Evolutionary conservation across 2,329 filamentous ascomycete species (phyloP), one percentile per base, ranked within the genome.

Genomic region (Paracorniculantispora psalliotae): DNA sequence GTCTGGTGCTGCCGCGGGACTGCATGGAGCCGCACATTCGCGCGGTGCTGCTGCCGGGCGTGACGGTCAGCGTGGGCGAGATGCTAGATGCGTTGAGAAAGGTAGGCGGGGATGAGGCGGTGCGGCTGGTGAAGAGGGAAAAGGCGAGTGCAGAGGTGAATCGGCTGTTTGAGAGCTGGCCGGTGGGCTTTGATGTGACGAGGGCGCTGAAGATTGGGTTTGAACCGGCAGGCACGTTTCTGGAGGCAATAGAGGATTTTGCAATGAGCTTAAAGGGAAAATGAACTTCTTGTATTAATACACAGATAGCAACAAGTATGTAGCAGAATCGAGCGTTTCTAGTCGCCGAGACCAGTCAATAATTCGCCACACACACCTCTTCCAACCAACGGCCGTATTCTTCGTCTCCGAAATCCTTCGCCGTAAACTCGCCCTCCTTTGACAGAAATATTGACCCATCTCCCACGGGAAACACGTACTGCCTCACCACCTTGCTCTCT

Each of bases 191-290:
- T 61, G 76, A 82, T 61, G 77, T 73, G 8, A 68, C 72, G 1
- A 78, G 80, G 61, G 86, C 85, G 4, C 73, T 77, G 60, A 69
- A 72, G 9, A 67, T 89, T 56, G 83, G 82, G 0, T 76, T 84
- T 61, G 67, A 71, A 52, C 71, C 72, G 1, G 82, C 85, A 68
- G 73, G 75, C 5, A 53, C 64, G 7, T 60, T 75, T 30, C 61
- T 66, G n/a, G 69, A 73, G 55, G 71, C 71, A 3, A 67, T 73
- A 3, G 64, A 62, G 44, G 69, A 67, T 2, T 70, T 70, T 44
- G 61, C 65, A n/a, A 41, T 28, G 1, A 28, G 41, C 2, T 9
- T 56, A 4, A 48, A 48, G 53, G 19, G 19, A 39, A 35, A 10
- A 19, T 23, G 25, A 48, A 17, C 15, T 3, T 21, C n/a, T n/a